phyloP scores from a whole-genome alignment of 257 asterid species.

The Henckelia pumila region DNA sequence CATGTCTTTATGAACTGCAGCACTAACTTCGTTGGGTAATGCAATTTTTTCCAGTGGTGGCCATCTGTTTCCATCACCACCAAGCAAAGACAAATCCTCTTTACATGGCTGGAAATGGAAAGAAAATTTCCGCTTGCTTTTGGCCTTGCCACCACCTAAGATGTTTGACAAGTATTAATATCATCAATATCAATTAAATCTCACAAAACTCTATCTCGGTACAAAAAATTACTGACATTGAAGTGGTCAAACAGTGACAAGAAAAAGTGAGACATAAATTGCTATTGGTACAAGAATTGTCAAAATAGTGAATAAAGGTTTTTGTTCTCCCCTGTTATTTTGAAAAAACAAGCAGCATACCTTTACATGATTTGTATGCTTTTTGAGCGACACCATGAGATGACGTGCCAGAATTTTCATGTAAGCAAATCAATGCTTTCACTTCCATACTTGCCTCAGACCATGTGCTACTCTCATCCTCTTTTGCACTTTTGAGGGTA shows the following conservation, averaged over 20 bases:
- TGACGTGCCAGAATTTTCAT: slow-evolving; percentile 39
- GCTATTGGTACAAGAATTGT: too few species aligned
- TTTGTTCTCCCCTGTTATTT: background rate
- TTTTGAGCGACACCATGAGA: slow-evolving; percentile 36
- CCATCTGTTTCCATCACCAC: slow-evolving; percentile 32
- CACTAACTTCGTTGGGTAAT: slow-evolving; percentile 30
- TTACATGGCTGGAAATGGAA: slow-evolving; percentile 41
- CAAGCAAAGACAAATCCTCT: slow-evolving; percentile 34
- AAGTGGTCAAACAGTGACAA: background rate
- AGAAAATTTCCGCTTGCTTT: slow-evolving; percentile 46
- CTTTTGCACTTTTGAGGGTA: slow-evolving; percentile 29
- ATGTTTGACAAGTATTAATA: slow-evolving; percentile 10
- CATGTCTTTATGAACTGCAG: slow-evolving; percentile 31
- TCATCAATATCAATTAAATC: slow-evolving; percentile 17
- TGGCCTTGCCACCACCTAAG: slow-evolving; percentile 55
- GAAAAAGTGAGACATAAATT: too few species aligned
- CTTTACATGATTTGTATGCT: slow-evolving; percentile 43
- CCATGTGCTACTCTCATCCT: slow-evolving; percentile 39
- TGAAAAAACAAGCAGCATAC: slow-evolving; percentile 32
- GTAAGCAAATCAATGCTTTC: slow-evolving; percentile 47
- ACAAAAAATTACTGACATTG: slow-evolving; percentile 1
- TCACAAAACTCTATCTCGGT: slow-evolving; percentile 10
- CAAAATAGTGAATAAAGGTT: too few species aligned
- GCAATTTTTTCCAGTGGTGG: slow-evolving; percentile 30
- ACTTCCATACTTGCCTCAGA: slow-evolving; percentile 50